Evolutionary conservation across 805 yeast genomes (phyloP), one percentile per base, ranked within the genome.

Genomic region (Candida easanensis): DNA sequence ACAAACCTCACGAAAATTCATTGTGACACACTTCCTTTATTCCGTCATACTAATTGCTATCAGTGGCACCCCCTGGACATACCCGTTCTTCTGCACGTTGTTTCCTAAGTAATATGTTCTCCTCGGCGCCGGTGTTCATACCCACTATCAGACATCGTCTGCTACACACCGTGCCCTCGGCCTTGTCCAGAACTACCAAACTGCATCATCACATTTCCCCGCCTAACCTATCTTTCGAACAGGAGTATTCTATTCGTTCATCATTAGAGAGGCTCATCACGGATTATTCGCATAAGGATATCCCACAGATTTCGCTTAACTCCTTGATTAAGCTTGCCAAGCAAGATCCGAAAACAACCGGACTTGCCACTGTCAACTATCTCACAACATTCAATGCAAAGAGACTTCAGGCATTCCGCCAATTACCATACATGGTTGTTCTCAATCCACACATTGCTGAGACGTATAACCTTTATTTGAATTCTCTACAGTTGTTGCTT

Each of bases 361-460:
- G 85, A 0, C 69, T 73, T 34, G 76, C 76, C 13, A 81, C 89
- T 0, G 67, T 82, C 14, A 76, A 78, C 46, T 69, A 73, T 38
- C 57, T 85, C 33, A 60, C 84, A 18, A 73, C 79, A 0, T 73
- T 77, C 52, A 80, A 88, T 42, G 87, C 95, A 7, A 77, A 82
- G 41, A 70, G 97, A 49, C 62, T 89, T 15, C 72, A 74, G 25
- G 83, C 82, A 22, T 79, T 91, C 51, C 75, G 91, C 49, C 69
- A 74, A 34, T 66, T 91, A 42, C 97, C 97, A 0, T 91, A 88
- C 61, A 74, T 90, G 52, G 88, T 84, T 36, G 83, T 89, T 43
- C 64, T 91, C 48, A 91, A 91, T 60, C 97, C 97, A 5, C 80
- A 87, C 55, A 82, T 91, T 39, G 84, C 91, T 10, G 79, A 78